Evolutionary conservation across 495 filamentous ascomycete species (phyloP).

Genomic region (Evansstolkia leycettana): DNA sequence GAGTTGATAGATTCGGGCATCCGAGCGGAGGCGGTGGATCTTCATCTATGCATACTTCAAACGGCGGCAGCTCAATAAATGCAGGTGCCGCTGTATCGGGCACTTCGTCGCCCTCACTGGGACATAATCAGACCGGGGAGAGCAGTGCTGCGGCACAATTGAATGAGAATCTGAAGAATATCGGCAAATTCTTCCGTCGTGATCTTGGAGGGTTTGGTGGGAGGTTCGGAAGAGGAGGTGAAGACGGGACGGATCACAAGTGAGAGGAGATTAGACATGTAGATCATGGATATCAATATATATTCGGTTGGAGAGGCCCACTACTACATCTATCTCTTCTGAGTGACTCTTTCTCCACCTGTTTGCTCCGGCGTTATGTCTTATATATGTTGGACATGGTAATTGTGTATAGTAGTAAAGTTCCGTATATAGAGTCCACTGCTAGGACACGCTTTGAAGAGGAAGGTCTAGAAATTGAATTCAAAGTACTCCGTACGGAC

Average conservation of each 20-base stretch:
- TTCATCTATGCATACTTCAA: not conserved
- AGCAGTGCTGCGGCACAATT: constrained; percentile 42
- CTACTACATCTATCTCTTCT: too few species aligned
- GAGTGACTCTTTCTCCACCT: too few species aligned
- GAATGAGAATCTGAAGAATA: constrained; percentile 85
- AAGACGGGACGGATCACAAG: constrained; percentile 14
- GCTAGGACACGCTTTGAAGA: too few species aligned
- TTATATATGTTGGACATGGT: too few species aligned
- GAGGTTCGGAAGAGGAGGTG: constrained; percentile 43
- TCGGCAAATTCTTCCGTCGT: constrained; percentile 90
- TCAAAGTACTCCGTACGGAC: too few species aligned
- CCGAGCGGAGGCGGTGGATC: constrained; percentile 29
- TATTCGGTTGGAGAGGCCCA: too few species aligned
- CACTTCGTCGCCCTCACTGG: constrained; percentile 5
- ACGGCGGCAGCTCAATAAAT: constrained; percentile 1
- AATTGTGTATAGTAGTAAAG: not conserved
- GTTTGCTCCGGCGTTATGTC: too few species aligned
- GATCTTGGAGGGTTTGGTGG: constrained; percentile 77
- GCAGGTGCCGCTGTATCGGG: constrained; percentile 18
- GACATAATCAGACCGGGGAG: constrained; percentile 8
- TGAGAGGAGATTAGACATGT: not conserved
- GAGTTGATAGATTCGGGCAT: constrained; percentile 75
- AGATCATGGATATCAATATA: too few species aligned
- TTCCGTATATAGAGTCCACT: not conserved
- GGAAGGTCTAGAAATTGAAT: too few species aligned